Evolutionary conservation across 495 filamentous ascomycete genomes (phyloP).

Genomic region (Xylona heveae): DNA sequence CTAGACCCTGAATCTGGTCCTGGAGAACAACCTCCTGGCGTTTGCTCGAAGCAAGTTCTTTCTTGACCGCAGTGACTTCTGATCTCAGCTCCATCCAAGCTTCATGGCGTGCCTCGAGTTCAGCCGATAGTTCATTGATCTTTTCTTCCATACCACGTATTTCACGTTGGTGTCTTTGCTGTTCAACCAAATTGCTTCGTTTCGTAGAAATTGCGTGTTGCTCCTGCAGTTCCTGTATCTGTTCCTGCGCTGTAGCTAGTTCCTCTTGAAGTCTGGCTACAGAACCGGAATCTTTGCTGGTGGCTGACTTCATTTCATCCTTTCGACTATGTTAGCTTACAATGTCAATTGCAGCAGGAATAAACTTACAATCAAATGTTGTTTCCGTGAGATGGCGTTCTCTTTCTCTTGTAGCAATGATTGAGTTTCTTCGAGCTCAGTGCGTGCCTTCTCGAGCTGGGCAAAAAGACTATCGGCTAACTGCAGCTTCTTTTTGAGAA

Average conservation of each 20-base stretch:
- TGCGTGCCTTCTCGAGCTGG: too few species aligned
- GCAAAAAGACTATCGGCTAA: too few species aligned
- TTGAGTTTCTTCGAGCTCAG: too few species aligned
- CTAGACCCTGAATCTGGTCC: slow-evolving; percentile 50
- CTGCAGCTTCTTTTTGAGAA: too few species aligned
- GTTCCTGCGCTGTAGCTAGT: slow-evolving; percentile 25
- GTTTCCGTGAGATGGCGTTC: background rate
- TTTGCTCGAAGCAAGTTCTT: slow-evolving; percentile 45
- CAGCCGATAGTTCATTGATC: slow-evolving; percentile 33
- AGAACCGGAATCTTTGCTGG: background rate
- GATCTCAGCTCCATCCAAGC: slow-evolving; percentile 29
- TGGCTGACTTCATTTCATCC: background rate
- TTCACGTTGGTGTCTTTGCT: slow-evolving; percentile 31
- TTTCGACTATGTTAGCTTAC: background rate
- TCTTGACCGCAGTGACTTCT: slow-evolving; percentile 37
- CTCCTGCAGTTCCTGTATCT: slow-evolving; percentile 32
- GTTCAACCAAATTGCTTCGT: too few species aligned
- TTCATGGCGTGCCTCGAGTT: slow-evolving; percentile 30
- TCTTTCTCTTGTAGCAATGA: slow-evolving; percentile 1
- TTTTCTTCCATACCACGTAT: slow-evolving; percentile 32
- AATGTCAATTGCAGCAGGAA: background rate
- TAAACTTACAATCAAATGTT: background rate
- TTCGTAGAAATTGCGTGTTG: slow-evolving; percentile 18
- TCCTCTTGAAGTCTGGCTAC: slow-evolving; percentile 39
- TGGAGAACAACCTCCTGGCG: slow-evolving; percentile 38